Evolutionary conservation across 2,329 filamentous ascomycete genomes (phyloP), one percentile per base, ranked within the genome.

Genomic region (Aspergillus sojae): DNA sequence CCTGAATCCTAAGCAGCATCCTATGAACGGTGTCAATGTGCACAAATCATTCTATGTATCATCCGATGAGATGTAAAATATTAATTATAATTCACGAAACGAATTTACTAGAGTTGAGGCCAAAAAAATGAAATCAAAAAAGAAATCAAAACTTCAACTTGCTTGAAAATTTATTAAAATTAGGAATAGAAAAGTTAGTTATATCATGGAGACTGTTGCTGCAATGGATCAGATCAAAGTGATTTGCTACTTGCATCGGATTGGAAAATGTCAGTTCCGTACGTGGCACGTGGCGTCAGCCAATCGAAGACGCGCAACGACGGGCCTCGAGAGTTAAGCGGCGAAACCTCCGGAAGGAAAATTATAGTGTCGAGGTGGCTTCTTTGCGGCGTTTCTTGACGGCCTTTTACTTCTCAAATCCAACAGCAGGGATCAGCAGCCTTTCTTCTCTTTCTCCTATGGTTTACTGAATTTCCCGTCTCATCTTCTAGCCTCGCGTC

Each of bases 1-100:
- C 48, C 62, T 77, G 34, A 73, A 76, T 62, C 74, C 75, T 9
- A 70, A 65, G 21, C 65, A 67, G 26, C 46, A 65, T 9, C 65
- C 71, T 1, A 67, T 70, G 32, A 66, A 68, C 14, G 75, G 73
- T 1, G 75, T 77, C 36, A 77, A 72, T 67, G 72, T 77, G 28
- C 75, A 77, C 43, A 77, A 75, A 62, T 72, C 74, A 6, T 77
- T 77, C 45, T 67, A 70, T 54, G 72, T 77, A 56, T 74, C 74
- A 28, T 70, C 69, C 12, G 68, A 69, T 65, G 67, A 72, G 10
- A 48, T 64, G 54, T 70, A 63, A 45, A 30, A 57, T 62, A 52
- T n/a, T 41, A 41, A 19, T 19, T 41, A 19, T 60, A 21, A 26
- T n/a, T 52, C 23, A 36, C 23, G 21, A 21, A 5, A 45, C 26